phyloP scores from a whole-genome alignment of 345 rosid species.

The Rhizophora mangle region DNA sequence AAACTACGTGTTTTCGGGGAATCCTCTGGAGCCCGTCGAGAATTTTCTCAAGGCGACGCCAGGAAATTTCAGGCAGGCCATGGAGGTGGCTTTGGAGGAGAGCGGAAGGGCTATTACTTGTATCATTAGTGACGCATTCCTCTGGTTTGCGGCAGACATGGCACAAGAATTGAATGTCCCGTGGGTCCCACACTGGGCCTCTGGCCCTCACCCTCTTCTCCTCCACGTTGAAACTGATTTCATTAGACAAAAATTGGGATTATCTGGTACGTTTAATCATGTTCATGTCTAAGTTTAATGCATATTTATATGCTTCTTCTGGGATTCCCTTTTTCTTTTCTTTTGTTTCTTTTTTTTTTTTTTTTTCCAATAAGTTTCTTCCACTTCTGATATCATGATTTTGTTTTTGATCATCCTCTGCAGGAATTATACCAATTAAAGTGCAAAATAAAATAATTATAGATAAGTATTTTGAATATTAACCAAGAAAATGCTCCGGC shows the following conservation, averaged over 20 bases:
- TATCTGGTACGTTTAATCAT: not conserved
- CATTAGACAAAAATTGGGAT: constrained; percentile 25
- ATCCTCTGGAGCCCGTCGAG: constrained; percentile 34
- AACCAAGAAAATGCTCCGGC: too few species aligned
- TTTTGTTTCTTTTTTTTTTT: too few species aligned
- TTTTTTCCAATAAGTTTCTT: too few species aligned
- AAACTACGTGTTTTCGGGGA: constrained; percentile 20
- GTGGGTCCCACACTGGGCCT: constrained; percentile 50
- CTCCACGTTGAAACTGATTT: constrained; percentile 35
- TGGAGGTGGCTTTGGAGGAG: constrained; percentile 25
- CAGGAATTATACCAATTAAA: too few species aligned
- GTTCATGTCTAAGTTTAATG: not conserved
- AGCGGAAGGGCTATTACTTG: constrained; percentile 29
- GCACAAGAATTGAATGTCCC: constrained; percentile 43
- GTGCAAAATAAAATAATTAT: too few species aligned
- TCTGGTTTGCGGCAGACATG: constrained; percentile 45
- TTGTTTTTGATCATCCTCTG: too few species aligned
- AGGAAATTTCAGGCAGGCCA: constrained; percentile 30
- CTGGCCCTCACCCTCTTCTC: constrained; percentile 42
- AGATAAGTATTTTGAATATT: too few species aligned
- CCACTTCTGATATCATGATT: too few species aligned
- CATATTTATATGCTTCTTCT: not conserved
- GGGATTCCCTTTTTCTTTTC: not conserved
- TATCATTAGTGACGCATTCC: constrained; percentile 50
- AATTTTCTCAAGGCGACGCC: constrained; percentile 36